Percentiles rank a stretch among this genome's conserved stretches.
Conservation (phyloP, 306 rosid species). For the Boehmeria nivea region DNA sequence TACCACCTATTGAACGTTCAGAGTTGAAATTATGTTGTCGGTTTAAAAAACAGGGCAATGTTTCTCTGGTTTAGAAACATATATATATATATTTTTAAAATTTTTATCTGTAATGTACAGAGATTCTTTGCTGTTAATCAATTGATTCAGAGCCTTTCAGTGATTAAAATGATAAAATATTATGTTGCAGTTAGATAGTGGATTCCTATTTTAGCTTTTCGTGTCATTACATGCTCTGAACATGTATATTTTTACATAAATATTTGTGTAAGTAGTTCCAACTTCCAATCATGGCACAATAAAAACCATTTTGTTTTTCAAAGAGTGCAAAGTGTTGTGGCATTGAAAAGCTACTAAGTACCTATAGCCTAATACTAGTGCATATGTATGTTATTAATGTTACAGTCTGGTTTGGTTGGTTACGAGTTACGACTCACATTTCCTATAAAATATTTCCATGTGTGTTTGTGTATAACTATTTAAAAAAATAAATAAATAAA, state of each 20-base stretch:
- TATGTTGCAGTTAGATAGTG: neutral
- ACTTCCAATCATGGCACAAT: constrained; percentile 6
- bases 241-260: no score
- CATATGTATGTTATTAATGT: no score
- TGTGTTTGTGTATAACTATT: no score
- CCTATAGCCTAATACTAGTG: no score
- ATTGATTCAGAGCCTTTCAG: neutral
- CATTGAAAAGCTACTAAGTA: no score
- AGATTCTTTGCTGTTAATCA: constrained; percentile 6
- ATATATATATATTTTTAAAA: neutral
- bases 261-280: no score
- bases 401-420: no score
- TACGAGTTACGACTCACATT: no score
- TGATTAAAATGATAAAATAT: constrained; percentile 3
- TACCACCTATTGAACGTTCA: neutral
- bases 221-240: no score
- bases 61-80: neutral
- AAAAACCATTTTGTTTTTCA: neutral
- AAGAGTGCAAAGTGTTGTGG: neutral
- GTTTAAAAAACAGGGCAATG: neutral
- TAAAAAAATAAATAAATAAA: no score
- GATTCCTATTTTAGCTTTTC: no score
- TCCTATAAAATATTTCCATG: no score
- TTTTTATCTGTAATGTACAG: neutral
- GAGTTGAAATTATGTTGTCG: neutral